These are phyloP conservation scores for Talaromyces thailandensis DNA, from an alignment of 495 filamentous ascomycete species.

Conservation along the genomic window DNA sequence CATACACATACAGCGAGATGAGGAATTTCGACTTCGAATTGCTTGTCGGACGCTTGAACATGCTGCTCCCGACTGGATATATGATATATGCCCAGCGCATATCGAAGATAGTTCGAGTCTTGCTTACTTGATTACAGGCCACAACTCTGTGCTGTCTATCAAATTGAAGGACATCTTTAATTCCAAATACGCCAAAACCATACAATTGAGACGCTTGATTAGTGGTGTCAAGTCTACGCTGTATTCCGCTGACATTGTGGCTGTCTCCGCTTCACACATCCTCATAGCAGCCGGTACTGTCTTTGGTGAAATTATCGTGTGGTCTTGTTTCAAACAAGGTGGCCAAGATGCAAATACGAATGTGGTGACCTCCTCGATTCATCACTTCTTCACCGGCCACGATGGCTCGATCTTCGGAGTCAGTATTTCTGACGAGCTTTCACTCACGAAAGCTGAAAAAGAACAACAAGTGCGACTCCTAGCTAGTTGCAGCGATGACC, in stretches of 20 bases:
- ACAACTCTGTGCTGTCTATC: conserved; percentile 61
- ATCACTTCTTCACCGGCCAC: conserved; percentile 75
- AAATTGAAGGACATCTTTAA: conserved; percentile 12
- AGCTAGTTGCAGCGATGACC: conserved; percentile 91
- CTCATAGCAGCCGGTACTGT: conserved; percentile 83
- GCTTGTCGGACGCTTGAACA: conserved; percentile 25
- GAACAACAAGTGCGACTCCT: conserved; percentile 46
- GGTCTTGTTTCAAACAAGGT: conserved; percentile 50
- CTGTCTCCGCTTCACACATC: conserved; percentile 45
- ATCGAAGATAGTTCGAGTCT: conserved; percentile 10
- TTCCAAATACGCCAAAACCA: conserved; percentile 14
- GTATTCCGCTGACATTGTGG: conserved; percentile 70
- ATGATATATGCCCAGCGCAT: conserved; percentile 49
- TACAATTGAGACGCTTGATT: conserved; percentile 34
- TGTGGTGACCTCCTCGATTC: conserved; percentile 26
- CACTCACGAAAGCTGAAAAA: conserved; percentile 15
- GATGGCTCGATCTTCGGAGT: conserved; percentile 93
- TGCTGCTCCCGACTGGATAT: conserved; percentile 68
- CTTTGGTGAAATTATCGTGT: conserved; percentile 87
- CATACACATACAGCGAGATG: conserved; percentile 28
- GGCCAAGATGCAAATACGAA: not conserved
- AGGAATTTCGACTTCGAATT: conserved; percentile 4
- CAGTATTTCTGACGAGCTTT: conserved; percentile 56
- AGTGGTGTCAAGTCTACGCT: conserved; percentile 77
- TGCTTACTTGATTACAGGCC: conserved; percentile 62